These are phyloP conservation scores for Corchorus capsularis DNA, from an alignment of 345 rosid genomes.

Conservation along the genomic window DNA sequence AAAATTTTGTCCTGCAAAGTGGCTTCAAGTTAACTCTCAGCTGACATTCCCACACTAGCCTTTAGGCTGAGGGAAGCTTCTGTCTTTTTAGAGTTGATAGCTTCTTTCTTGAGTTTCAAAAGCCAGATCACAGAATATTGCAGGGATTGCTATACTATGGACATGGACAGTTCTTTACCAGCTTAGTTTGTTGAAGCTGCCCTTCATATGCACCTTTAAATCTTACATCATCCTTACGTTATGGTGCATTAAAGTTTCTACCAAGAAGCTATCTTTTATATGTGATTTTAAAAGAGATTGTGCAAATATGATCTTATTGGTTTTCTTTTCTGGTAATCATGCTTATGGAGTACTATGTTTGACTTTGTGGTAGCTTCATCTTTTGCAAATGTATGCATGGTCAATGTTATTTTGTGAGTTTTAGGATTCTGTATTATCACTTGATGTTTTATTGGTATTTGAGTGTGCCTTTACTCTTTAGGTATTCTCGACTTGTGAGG, in stretches of 20 bases:
- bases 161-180: no score
- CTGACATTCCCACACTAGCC: no score
- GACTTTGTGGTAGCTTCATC: not conserved
- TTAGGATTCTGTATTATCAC: not conserved
- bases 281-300: not conserved
- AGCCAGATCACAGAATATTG: no score
- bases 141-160: no score
- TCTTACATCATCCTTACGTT: not conserved
- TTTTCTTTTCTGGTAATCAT: not conserved
- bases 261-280: not conserved
- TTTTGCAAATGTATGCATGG: not conserved
- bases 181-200: not conserved
- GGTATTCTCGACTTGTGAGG: constrained; percentile 77
- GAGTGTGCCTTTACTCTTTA: constrained; percentile 30
- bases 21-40: not conserved
- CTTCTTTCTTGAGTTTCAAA: no score
- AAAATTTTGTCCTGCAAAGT: not conserved
- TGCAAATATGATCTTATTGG: not conserved
- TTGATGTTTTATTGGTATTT: not conserved
- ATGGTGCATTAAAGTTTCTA: constrained; percentile 4
- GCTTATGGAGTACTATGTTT: not conserved
- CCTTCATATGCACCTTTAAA: not conserved
- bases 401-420: not conserved
- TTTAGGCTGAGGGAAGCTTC: no score
- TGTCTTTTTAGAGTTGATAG: no score